A percentile compares a stretch with the other conserved stretches of the same genome.
Conservation (phyloP, 306 rosid genomes). For the Trichosanthes truncata region DNA sequence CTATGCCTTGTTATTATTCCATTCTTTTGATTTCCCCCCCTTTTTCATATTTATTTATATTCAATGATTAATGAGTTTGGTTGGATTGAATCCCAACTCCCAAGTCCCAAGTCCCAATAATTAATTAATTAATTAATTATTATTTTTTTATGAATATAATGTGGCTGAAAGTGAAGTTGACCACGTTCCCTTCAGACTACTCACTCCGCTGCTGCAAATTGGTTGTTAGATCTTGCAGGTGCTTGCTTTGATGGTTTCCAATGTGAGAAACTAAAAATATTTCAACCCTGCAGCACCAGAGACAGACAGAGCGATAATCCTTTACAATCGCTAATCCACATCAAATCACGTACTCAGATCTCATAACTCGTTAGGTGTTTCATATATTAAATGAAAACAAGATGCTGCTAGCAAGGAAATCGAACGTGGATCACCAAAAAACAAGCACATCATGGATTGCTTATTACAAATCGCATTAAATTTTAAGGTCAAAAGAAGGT, state of each 20-base stretch:
- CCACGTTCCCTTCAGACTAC: not conserved
- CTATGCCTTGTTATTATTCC: not conserved
- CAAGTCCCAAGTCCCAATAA: not conserved
- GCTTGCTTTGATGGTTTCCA: not conserved
- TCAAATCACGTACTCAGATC: not conserved
- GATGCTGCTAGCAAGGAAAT: conserved; percentile 1
- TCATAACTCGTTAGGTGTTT: not conserved
- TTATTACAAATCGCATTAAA: not conserved
- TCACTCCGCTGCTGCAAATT: not conserved
- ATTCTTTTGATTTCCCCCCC: not conserved
- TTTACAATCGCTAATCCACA: not conserved
- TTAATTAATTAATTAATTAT: no score
- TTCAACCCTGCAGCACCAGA: not conserved
- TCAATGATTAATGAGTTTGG: not conserved
- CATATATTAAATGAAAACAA: not conserved
- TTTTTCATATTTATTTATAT: not conserved
- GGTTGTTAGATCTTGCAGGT: not conserved
- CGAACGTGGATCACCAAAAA: conserved; percentile 6
- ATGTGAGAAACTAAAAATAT: conserved; percentile 1
- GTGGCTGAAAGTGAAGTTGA: not conserved
- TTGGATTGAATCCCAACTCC: not conserved
- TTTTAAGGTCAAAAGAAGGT: conserved; percentile 13
- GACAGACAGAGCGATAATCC: not conserved
- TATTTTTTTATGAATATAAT: no score
- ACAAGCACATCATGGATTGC: conserved; percentile 6